Conservation (phyloP, 169 alveolate species). For the Perkinsus marinus region DNA sequence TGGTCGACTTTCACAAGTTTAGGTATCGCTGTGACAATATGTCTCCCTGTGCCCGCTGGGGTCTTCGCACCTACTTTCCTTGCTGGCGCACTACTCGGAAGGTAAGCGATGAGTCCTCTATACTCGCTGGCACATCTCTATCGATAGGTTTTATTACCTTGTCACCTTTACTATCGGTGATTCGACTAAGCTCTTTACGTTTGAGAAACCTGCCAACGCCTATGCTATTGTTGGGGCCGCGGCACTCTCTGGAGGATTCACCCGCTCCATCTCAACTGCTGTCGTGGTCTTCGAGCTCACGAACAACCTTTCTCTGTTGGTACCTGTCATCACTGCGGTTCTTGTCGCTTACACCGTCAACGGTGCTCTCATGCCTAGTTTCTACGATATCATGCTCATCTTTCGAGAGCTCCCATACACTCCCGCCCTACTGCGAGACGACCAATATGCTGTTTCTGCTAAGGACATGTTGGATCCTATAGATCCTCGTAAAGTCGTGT, state of each 20-base stretch:
- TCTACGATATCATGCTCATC: slow-evolving; percentile 51
- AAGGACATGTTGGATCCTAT: background rate
- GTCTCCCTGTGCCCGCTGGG: slow-evolving; percentile 56
- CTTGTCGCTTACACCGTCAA: slow-evolving; percentile 46
- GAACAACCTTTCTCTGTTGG: slow-evolving; percentile 42
- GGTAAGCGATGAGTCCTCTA: slow-evolving; percentile 34
- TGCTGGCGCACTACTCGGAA: slow-evolving; percentile 55
- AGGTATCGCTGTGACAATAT: slow-evolving; percentile 26
- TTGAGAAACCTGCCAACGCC: background rate
- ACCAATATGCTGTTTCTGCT: background rate
- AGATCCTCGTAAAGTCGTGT: background rate
- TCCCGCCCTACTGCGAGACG: slow-evolving; percentile 35
- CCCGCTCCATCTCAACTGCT: slow-evolving; percentile 54
- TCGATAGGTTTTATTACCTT: background rate
- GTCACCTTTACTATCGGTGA: background rate
- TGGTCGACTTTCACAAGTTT: background rate
- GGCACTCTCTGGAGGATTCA: slow-evolving; percentile 44
- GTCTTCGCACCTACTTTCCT: slow-evolving; percentile 50
- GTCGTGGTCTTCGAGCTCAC: slow-evolving; percentile 58
- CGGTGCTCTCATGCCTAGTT: slow-evolving; percentile 26
- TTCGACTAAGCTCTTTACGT: background rate
- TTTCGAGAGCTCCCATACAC: slow-evolving; percentile 55
- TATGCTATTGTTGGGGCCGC: slow-evolving; percentile 63
- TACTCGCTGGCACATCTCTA: slow-evolving; percentile 25
- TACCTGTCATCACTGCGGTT: slow-evolving; percentile 45